phyloP scores from a whole-genome alignment of 805 yeast species.

The Yarrowia alimentaria region DNA sequence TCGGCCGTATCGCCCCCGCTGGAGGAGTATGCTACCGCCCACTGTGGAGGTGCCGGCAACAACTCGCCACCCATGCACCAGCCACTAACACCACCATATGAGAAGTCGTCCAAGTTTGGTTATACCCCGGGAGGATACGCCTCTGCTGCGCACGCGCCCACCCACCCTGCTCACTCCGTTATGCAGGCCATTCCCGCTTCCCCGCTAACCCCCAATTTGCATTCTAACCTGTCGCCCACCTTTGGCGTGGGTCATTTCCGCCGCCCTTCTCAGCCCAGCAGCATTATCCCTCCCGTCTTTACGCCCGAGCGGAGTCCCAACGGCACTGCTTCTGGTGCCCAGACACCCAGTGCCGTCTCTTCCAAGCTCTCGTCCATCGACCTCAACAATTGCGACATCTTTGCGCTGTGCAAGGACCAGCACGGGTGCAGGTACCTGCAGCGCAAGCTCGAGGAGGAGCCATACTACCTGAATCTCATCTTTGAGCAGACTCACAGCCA shows the following conservation, averaged over 20 bases:
- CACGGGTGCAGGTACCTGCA: slow-evolving; percentile 95
- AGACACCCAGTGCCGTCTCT: slow-evolving; percentile 33
- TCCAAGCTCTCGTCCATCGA: slow-evolving; percentile 47
- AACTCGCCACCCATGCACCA: slow-evolving; percentile 23
- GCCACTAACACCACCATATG: slow-evolving; percentile 29
- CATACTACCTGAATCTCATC: slow-evolving; percentile 47
- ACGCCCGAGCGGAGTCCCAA: slow-evolving; percentile 20
- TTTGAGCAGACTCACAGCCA: slow-evolving; percentile 76
- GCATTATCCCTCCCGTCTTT: slow-evolving; percentile 15
- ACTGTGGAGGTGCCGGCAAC: background rate
- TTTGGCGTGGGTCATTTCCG: slow-evolving; percentile 1
- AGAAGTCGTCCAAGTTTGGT: slow-evolving; percentile 11
- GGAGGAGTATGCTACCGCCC: slow-evolving; percentile 1
- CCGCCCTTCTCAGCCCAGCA: slow-evolving; percentile 18
- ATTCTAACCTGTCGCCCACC: slow-evolving; percentile 16
- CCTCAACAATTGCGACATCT: slow-evolving; percentile 58
- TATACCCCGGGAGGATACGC: too few species aligned
- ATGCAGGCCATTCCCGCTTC: slow-evolving; percentile 28
- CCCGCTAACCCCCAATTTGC: slow-evolving; percentile 28
- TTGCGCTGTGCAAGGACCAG: slow-evolving; percentile 85
- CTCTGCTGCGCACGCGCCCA: too few species aligned
- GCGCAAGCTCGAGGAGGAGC: slow-evolving; percentile 66
- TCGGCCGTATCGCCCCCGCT: slow-evolving; percentile 3
- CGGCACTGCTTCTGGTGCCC: slow-evolving; percentile 9
- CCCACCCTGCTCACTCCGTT: slow-evolving; percentile 9